phyloP scores from a whole-genome alignment of 2,329 filamentous ascomycete species.

The Phyllosticta capitalensis region DNA sequence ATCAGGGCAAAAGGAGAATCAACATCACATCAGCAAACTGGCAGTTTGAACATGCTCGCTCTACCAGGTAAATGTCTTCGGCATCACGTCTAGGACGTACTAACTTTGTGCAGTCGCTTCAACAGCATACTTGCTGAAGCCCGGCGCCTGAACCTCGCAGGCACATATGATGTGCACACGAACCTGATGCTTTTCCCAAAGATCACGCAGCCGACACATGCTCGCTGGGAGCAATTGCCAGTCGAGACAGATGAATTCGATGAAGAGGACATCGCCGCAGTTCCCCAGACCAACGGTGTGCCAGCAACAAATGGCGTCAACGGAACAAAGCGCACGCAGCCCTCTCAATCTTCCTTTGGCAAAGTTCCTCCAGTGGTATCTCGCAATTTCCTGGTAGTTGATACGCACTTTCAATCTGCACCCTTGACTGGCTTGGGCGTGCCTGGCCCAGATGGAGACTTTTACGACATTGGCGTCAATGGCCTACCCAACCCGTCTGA shows the following conservation, averaged over 20 bases:
- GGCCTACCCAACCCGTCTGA: conserved; percentile 56
- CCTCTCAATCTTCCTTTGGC: conserved; percentile 36
- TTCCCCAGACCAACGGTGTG: conserved; percentile 20
- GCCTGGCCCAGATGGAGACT: conserved; percentile 48
- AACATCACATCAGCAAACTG: conserved; percentile 90
- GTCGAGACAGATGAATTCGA: conserved; percentile 17
- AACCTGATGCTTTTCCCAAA: conserved; percentile 83
- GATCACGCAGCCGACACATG: conserved; percentile 82
- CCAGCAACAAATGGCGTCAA: conserved; percentile 8
- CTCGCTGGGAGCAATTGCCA: conserved; percentile 65
- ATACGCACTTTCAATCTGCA: conserved; percentile 51
- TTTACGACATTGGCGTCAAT: conserved; percentile 38
- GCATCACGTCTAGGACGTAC: conserved; percentile 14
- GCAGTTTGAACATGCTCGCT: conserved; percentile 89
- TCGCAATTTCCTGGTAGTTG: conserved; percentile 54
- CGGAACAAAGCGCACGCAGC: conserved; percentile 8
- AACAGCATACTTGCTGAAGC: conserved; percentile 64
- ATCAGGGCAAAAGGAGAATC: conserved; percentile 71
- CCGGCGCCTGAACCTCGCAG: conserved; percentile 59
- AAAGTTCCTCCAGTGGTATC: conserved; percentile 47
- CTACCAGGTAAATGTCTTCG: conserved; percentile 60
- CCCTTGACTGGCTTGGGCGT: conserved; percentile 48
- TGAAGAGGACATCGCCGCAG: conserved; percentile 15
- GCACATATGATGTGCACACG: conserved; percentile 89
- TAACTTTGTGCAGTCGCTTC: conserved; percentile 55